These are phyloP conservation scores for Meyerozyma carpophila DNA, from an alignment of 1,139 yeast species.

Conservation along the genomic window DNA sequence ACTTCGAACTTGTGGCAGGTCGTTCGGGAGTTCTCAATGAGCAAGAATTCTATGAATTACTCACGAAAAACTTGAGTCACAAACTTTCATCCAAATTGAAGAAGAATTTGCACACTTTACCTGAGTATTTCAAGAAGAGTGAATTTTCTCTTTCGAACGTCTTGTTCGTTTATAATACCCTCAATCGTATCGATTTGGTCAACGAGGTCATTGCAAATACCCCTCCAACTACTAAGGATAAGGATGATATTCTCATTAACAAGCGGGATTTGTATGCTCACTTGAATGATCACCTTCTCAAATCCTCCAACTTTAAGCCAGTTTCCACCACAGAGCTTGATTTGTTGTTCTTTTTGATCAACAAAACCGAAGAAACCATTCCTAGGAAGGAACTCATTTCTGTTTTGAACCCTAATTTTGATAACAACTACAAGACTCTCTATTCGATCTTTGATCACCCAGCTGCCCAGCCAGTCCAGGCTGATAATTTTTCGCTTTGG, in stretches of 20 bases:
- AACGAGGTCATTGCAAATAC: constrained; percentile 59
- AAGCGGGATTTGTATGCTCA: constrained; percentile 39
- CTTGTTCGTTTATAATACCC: constrained; percentile 38
- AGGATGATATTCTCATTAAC: constrained; percentile 41
- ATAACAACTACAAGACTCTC: constrained; percentile 30
- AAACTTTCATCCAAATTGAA: constrained; percentile 37
- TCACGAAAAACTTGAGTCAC: constrained; percentile 37
- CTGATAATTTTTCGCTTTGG: constrained; percentile 43
- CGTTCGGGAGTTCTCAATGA: constrained; percentile 28
- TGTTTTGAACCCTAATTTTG: constrained; percentile 42
- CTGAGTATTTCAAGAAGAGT: constrained; percentile 32
- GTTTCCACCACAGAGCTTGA: constrained; percentile 39
- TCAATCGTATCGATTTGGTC: constrained; percentile 43
- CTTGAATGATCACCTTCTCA: constrained; percentile 47
- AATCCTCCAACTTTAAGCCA: constrained; percentile 48
- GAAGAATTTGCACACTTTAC: constrained; percentile 28
- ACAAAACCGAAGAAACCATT: constrained; percentile 38
- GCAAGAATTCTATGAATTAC: constrained; percentile 29
- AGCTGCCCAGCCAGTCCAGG: constrained; percentile 28
- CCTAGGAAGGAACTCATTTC: constrained; percentile 49
- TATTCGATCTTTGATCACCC: constrained; percentile 41
- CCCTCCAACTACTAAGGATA: constrained; percentile 41
- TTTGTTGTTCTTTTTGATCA: constrained; percentile 44
- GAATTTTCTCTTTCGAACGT: constrained; percentile 38
- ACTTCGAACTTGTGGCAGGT: constrained; percentile 36